These are phyloP conservation scores for Teratosphaeria gauchensis DNA, from an alignment of 2,329 filamentous ascomycete species.

Conservation along the genomic window DNA sequence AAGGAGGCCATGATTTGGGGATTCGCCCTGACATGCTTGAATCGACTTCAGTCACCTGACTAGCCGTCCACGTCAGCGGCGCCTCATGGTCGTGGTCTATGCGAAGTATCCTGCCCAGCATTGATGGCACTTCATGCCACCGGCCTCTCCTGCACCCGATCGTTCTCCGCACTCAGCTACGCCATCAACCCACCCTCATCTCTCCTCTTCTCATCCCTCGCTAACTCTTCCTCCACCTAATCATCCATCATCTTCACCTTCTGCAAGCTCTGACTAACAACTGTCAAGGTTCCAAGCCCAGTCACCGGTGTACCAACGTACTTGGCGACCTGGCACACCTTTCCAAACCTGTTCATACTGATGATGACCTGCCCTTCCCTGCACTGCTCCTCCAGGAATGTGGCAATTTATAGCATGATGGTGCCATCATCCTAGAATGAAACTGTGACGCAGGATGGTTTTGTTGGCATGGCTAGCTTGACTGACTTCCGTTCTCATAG, in stretches of 20 bases:
- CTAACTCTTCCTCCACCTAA: conserved; percentile 62
- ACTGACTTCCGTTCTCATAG: conserved; percentile 87
- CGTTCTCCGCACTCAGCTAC: conserved; percentile 78
- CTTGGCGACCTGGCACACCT: conserved; percentile 87
- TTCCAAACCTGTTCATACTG: conserved; percentile 79
- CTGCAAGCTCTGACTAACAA: conserved; percentile 60
- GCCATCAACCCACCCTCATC: conserved; percentile 70
- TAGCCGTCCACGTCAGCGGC: no score
- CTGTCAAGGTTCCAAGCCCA: conserved; percentile 66
- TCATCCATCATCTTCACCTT: conserved; percentile 74
- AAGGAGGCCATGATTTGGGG: no score
- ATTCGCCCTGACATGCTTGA: no score
- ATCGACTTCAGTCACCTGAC: no score
- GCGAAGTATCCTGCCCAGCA: background rate
- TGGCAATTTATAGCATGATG: conserved; percentile 62
- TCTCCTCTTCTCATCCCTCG: conserved; percentile 66
- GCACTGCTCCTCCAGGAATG: conserved; percentile 65
- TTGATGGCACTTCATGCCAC: background rate
- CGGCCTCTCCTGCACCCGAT: conserved; percentile 23
- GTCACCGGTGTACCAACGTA: conserved; percentile 76
- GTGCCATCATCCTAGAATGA: conserved; percentile 68
- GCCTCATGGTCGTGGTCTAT: background rate
- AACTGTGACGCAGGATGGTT: conserved; percentile 90
- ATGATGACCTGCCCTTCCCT: conserved; percentile 66
- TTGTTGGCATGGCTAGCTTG: conserved; percentile 72